Evolutionary conservation across 345 rosid species (phyloP).

Genomic region (Salix arbutifolia): DNA sequence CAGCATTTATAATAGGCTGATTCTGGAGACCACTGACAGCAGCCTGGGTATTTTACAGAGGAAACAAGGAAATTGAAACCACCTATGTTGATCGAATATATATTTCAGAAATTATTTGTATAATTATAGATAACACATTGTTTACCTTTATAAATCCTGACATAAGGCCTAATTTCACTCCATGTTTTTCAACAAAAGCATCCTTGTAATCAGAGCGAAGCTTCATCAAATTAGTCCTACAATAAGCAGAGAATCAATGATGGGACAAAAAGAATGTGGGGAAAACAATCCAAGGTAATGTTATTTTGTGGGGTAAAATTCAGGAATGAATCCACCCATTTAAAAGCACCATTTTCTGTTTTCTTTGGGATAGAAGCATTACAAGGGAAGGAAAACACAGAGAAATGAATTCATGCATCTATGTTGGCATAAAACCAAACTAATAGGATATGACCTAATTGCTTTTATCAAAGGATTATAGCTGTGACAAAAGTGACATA

Average conservation of each 20-base stretch:
- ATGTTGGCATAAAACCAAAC: neutral
- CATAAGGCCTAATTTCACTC: slow-evolving; percentile 96
- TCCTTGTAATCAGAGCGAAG: slow-evolving; percentile 96
- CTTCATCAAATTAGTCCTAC: slow-evolving; percentile 97
- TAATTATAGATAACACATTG: neutral
- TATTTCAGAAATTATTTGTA: neutral
- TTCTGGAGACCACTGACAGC: slow-evolving; percentile 93
- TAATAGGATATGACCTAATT: neutral
- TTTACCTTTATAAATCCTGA: slow-evolving; percentile 90
- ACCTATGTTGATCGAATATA: neutral
- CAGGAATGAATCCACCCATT: neutral
- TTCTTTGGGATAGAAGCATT: neutral
- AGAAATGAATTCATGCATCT: neutral
- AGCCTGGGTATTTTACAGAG: slow-evolving; percentile 46
- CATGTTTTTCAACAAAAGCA: slow-evolving; percentile 91
- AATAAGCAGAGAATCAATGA: slow-evolving; percentile 4
- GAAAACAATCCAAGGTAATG: neutral
- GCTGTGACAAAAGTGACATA: neutral
- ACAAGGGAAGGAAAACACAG: neutral
- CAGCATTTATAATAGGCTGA: slow-evolving; percentile 96
- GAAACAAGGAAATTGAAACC: neutral
- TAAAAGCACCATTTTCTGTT: neutral
- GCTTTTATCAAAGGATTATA: neutral
- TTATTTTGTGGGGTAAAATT: neutral
- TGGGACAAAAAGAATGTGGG: neutral